These are phyloP conservation scores for Marchantia polymorpha DNA, from an alignment of 225 moss, liverwort and hornwort species.

Conservation along the genomic window DNA sequence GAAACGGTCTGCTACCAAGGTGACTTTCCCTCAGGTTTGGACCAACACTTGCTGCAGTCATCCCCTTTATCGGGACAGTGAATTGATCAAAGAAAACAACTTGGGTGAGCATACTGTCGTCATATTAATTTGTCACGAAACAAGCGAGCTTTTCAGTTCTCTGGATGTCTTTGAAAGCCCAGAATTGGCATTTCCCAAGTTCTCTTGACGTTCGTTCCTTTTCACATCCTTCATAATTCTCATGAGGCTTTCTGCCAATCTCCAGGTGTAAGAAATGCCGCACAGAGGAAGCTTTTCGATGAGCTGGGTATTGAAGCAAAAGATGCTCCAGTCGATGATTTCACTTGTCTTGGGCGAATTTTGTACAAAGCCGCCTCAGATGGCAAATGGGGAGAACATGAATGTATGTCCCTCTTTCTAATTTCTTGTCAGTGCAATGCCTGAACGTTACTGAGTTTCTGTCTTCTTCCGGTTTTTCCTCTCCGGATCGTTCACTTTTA, in stretches of 20 bases:
- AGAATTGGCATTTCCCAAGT: no score
- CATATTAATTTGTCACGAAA: neutral
- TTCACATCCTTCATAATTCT: no score
- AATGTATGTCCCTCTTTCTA: slow-evolving; percentile 46
- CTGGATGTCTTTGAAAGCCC: no score
- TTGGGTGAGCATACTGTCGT: slow-evolving; percentile 47
- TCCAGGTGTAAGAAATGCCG: slow-evolving; percentile 94
- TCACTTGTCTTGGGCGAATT: slow-evolving; percentile 83
- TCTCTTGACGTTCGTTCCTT: no score
- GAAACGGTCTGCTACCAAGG: slow-evolving; percentile 98
- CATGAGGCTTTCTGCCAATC: neutral
- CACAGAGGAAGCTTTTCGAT: slow-evolving; percentile 89
- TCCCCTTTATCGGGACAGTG: slow-evolving; percentile 83
- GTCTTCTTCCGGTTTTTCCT: neutral
- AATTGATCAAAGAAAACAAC: slow-evolving; percentile 71
- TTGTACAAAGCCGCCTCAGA: slow-evolving; percentile 94
- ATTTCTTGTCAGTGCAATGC: neutral
- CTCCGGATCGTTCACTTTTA: neutral
- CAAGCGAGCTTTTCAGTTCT: neutral
- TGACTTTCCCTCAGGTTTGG: slow-evolving; percentile 95
- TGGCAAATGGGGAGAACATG: slow-evolving; percentile 99
- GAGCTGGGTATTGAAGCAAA: slow-evolving; percentile 86
- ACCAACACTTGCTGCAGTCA: slow-evolving; percentile 99
- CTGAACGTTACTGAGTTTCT: neutral
- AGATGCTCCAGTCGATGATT: slow-evolving; percentile 90